Conservation (phyloP, 2,329 filamentous ascomycete genomes). For the Cylindrodendrum hubeiense region DNA sequence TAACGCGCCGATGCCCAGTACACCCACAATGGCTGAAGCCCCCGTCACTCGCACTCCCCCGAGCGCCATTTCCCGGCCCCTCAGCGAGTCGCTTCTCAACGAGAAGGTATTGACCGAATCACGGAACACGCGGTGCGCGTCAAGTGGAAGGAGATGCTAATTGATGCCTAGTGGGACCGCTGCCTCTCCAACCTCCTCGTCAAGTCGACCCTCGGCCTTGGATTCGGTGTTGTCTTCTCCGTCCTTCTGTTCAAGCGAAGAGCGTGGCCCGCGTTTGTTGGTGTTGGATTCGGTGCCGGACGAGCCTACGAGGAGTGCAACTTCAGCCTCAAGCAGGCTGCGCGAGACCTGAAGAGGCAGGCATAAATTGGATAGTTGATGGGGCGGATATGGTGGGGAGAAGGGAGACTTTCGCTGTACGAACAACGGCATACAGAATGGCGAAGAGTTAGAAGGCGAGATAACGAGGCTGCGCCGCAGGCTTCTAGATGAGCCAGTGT, state of each 20-base stretch:
- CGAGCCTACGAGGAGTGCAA: conserved; percentile 99
- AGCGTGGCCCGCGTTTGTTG: conserved; percentile 97
- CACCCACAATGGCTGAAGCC: conserved; percentile 67
- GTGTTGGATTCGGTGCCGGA: conserved; percentile 94
- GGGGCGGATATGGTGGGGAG: conserved; percentile 11
- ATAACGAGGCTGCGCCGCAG: conserved; percentile 34
- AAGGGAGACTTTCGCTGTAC: conserved; percentile 39
- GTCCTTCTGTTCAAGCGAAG: conserved; percentile 98
- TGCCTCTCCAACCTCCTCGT: conserved; percentile 98
- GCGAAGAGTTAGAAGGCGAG: conserved; percentile 35
- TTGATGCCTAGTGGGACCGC: conserved; percentile 85
- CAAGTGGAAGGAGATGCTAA: conserved; percentile 31
- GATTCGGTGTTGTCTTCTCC: conserved; percentile 98
- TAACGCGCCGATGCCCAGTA: conserved; percentile 33
- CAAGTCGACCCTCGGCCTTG: conserved; percentile 94
- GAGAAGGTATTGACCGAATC: conserved; percentile 83
- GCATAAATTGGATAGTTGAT: conserved; percentile 48
- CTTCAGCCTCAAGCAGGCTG: conserved; percentile 75
- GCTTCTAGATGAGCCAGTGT: conserved; percentile 41
- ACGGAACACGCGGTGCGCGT: not conserved
- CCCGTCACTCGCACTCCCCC: conserved; percentile 61
- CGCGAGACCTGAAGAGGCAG: conserved; percentile 68
- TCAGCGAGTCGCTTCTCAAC: conserved; percentile 98
- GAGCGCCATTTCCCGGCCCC: conserved; percentile 80
- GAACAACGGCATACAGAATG: conserved; percentile 36